phyloP scores from a whole-genome alignment of 192 early-diverging fungal genomes.

The Oehlia diaphana region DNA sequence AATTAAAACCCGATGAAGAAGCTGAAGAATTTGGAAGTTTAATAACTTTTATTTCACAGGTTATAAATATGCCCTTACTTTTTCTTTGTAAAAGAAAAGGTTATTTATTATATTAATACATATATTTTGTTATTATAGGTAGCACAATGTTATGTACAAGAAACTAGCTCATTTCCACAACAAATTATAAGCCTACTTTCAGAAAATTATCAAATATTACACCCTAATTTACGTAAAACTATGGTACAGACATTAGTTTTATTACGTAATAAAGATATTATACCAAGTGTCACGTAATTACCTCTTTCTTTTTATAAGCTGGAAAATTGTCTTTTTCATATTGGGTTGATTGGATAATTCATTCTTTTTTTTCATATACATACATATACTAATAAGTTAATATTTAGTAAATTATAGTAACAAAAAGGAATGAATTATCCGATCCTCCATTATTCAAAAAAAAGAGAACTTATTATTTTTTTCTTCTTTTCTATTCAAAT shows the following conservation, averaged over 20 bases:
- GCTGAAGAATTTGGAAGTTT: constrained; percentile 83
- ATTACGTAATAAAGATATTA: constrained; percentile 83
- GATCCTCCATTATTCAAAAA: too few species aligned
- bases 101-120: not conserved
- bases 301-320: not conserved
- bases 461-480: too few species aligned
- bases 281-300: constrained; percentile 38
- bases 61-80: not conserved
- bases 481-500: too few species aligned
- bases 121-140: constrained; percentile 50
- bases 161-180: constrained; percentile 76
- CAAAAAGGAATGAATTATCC: not conserved
- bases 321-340: not conserved
- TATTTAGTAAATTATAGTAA: constrained; percentile 5
- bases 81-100: not conserved
- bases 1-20: constrained; percentile 81
- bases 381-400: too few species aligned
- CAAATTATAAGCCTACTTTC: constrained; percentile 84
- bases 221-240: constrained; percentile 79
- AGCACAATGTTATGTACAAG: constrained; percentile 81
- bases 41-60: constrained; percentile 88
- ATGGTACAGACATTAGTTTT: constrained; percentile 88
- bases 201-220: constrained; percentile 77
- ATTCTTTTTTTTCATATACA: not conserved
- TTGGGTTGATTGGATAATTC: constrained; percentile 6